Conservation (phyloP, 2,329 filamentous ascomycete genomes). For the Plenodomus tracheiphilus region DNA sequence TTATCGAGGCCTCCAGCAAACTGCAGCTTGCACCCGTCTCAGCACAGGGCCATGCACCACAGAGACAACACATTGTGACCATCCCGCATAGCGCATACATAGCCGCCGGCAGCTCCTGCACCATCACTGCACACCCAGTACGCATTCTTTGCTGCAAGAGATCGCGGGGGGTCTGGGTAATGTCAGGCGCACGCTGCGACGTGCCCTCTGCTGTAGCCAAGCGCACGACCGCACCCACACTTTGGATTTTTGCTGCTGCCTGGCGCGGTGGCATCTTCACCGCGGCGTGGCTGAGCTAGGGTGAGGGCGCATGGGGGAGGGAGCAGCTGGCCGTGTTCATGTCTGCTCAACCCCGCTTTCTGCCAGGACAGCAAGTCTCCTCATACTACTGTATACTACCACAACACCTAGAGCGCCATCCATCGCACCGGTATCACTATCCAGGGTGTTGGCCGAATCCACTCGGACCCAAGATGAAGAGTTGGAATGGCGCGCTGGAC, state of each 20-base stretch:
- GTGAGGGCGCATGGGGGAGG: not conserved
- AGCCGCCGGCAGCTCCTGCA: constrained; percentile 21
- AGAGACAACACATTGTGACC: constrained; percentile 27
- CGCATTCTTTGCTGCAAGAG: not conserved
- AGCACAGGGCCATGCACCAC: constrained; percentile 3
- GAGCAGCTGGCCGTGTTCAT: not conserved
- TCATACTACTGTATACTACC: not conserved
- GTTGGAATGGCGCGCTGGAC: constrained; percentile 16
- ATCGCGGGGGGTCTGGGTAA: not conserved
- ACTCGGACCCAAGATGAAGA: constrained; percentile 23
- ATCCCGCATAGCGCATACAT: constrained; percentile 26
- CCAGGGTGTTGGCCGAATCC: not conserved
- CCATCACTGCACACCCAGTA: not conserved
- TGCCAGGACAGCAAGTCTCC: not conserved
- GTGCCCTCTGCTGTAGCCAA: not conserved
- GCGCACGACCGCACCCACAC: not conserved
- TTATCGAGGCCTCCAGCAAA: not conserved
- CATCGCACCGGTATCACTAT: not conserved
- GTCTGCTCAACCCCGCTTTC: not conserved
- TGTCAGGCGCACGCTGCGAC: not conserved
- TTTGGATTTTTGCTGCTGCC: constrained; percentile 1
- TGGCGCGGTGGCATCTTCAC: not conserved
- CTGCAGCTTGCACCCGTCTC: not conserved
- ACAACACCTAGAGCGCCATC: not conserved
- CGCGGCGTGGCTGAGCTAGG: not conserved